A percentile compares a stretch with the other conserved stretches of the same genome.
These are phyloP conservation scores for Polychaeton citri DNA, from an alignment of 2,329 filamentous ascomycete species.

Conservation along the genomic window DNA sequence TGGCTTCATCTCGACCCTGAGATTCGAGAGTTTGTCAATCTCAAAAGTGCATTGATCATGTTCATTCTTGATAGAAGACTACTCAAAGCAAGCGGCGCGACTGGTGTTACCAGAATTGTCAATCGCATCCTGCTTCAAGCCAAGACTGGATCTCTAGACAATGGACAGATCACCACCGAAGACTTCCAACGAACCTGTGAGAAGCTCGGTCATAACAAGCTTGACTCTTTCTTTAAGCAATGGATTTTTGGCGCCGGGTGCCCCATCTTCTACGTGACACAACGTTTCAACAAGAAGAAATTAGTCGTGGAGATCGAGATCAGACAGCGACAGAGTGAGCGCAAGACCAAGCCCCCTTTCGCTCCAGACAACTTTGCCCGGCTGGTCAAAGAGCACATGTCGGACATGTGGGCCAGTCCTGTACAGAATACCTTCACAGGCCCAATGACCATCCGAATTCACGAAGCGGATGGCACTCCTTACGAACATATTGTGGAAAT, in stretches of 20 bases:
- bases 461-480: constrained; percentile 93
- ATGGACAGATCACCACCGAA: constrained; percentile 57
- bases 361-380: constrained; percentile 67
- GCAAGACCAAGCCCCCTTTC: constrained; percentile 44
- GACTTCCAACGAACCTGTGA: constrained; percentile 76
- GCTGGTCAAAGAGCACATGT: constrained; percentile 69
- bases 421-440: constrained; percentile 64
- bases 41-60: constrained; percentile 82
- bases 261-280: constrained; percentile 71
- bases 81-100: constrained; percentile 73
- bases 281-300: constrained; percentile 95
- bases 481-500: constrained; percentile 98
- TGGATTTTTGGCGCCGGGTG: constrained; percentile 86
- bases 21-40: constrained; percentile 77
- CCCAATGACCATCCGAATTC: constrained; percentile 93
- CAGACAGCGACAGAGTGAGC: constrained; percentile 54
- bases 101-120: constrained; percentile 73
- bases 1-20: constrained; percentile 66
- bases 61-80: constrained; percentile 89
- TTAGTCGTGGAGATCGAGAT: constrained; percentile 87
- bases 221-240: constrained; percentile 86
- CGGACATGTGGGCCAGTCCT: constrained; percentile 51
- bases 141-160: constrained; percentile 63
- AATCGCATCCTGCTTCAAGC: constrained; percentile 76
- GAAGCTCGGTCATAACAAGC: constrained; percentile 71